phyloP scores from a whole-genome alignment of 352 stramenopile species.

The Phytophthora nicotianae region DNA sequence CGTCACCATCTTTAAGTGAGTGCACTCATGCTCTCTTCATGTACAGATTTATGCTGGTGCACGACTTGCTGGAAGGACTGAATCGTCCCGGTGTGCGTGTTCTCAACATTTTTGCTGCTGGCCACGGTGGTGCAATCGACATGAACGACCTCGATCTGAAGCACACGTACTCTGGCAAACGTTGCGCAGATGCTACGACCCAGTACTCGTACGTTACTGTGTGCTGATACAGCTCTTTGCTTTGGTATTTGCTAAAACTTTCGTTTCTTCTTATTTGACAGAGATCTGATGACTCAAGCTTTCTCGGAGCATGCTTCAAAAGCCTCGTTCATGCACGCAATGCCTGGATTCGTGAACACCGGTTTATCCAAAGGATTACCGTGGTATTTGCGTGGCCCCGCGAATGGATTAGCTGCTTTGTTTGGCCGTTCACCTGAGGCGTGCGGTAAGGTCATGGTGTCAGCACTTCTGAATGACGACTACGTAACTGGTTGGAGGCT shows the following conservation, averaged over 20 bases:
- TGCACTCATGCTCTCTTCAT: background rate
- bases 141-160: slow-evolving; percentile 35
- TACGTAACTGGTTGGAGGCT: slow-evolving; percentile 29
- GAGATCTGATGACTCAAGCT: slow-evolving; percentile 33
- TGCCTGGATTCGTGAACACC: slow-evolving; percentile 26
- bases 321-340: slow-evolving; percentile 30
- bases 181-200: slow-evolving; percentile 25
- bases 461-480: slow-evolving; percentile 23
- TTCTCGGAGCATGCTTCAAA: slow-evolving; percentile 23
- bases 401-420: slow-evolving; percentile 12
- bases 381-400: slow-evolving; percentile 13
- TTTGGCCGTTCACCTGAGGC: slow-evolving; percentile 19
- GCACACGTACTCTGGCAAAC: slow-evolving; percentile 15
- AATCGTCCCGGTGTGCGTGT: slow-evolving; percentile 27
- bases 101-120: slow-evolving; percentile 22
- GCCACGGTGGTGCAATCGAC: slow-evolving; percentile 17
- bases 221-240: background rate
- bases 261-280: background rate
- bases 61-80: slow-evolving; percentile 24
- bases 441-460: slow-evolving; percentile 27
- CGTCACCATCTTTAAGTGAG: too few relatives aligned
- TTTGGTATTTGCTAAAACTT: background rate
- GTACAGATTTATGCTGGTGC: slow-evolving; percentile 28
- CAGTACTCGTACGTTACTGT: slow-evolving; percentile 31
- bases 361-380: slow-evolving; percentile 11